phyloP scores from a whole-genome alignment of 352 stramenopile species.

The Aphanomyces euteiches region DNA sequence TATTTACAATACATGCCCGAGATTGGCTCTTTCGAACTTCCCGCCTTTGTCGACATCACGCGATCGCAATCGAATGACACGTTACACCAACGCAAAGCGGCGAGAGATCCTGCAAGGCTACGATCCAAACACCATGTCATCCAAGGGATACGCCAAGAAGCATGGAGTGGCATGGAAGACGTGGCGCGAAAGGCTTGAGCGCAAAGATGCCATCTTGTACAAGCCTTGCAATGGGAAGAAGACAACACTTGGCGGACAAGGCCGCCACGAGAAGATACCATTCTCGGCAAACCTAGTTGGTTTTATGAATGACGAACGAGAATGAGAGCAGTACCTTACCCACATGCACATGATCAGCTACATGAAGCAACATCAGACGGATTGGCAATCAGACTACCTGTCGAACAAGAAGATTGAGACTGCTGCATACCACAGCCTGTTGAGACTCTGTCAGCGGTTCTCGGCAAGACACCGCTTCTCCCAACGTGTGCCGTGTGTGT shows the following conservation, averaged over 20 bases:
- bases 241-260: neutral
- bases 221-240: conserved; percentile 8
- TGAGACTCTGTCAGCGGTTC: neutral
- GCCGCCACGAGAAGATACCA: neutral
- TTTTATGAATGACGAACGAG: neutral
- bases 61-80: neutral
- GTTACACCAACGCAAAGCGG: neutral
- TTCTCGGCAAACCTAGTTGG: neutral
- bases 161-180: neutral
- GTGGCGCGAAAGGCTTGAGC: neutral
- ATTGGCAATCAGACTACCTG: neutral
- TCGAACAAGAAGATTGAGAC: neutral
- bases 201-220: neutral
- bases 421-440: neutral
- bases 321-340: neutral
- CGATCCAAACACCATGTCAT: conserved; percentile 5
- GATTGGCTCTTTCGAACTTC: too few relatives aligned
- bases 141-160: neutral
- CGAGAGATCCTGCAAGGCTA: neutral
- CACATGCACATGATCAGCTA: neutral
- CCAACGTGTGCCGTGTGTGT: conserved; percentile 1
- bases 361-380: neutral
- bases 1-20: too few relatives aligned
- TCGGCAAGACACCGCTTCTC: neutral
- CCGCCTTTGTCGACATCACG: too few relatives aligned